phyloP scores from a whole-genome alignment of 2,329 filamentous ascomycete genomes.

The Fusarium transvaalense region DNA sequence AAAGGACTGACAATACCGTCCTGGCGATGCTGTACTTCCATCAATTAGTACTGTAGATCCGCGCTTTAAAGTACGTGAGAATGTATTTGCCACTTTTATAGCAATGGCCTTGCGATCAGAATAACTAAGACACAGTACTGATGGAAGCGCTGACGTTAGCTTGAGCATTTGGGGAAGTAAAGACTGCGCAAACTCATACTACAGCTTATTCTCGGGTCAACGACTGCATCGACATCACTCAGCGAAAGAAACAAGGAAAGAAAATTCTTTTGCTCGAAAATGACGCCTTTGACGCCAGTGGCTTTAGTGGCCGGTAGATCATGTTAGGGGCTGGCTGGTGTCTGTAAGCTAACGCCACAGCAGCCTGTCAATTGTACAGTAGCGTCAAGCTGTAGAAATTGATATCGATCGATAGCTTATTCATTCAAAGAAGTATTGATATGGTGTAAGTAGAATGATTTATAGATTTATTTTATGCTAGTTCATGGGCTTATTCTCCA shows the following conservation, averaged over 20 bases:
- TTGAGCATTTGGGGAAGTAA: not conserved
- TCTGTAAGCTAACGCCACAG: conserved; percentile 28
- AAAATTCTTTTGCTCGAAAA: not conserved
- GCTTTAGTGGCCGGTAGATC: conserved; percentile 13
- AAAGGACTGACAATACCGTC: not conserved
- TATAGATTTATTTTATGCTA: not conserved
- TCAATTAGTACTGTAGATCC: too few species aligned
- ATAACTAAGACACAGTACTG: not conserved
- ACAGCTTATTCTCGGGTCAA: not conserved
- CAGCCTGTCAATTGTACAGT: conserved; percentile 13
- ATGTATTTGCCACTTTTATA: not conserved
- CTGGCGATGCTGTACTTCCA: not conserved
- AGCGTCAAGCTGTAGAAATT: not conserved
- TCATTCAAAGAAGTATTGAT: not conserved
- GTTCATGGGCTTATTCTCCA: not conserved
- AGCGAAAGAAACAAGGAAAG: not conserved
- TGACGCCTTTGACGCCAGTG: conserved; percentile 9
- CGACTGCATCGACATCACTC: too few species aligned
- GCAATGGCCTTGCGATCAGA: not conserved
- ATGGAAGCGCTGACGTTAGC: not conserved
- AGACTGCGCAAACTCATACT: not conserved
- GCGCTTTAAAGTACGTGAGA: not conserved
- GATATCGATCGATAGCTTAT: not conserved
- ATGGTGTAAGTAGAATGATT: not conserved
- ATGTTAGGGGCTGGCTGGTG: not conserved